Base-by-base conservation (phyloP, 1,284 basidiomycete genomes). In the Chondrostereum purpureum region DNA sequence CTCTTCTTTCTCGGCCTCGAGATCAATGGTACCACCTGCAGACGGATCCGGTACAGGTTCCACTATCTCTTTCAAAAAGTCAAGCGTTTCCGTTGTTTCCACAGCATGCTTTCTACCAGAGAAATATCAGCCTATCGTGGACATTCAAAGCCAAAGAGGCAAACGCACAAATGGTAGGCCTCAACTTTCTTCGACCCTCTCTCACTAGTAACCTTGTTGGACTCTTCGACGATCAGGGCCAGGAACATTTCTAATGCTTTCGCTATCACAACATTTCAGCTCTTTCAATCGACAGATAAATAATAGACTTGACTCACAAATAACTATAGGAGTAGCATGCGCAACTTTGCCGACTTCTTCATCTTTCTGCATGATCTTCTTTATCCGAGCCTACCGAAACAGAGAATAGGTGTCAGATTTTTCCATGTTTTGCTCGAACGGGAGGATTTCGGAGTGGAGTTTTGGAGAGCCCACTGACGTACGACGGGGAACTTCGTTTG, bases 361-460 rank as follows among this genome's bases (percentile, higher is more conserved):
- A 62, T 99, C 95, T 63, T 95, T 93, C 71, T 99, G 95, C 92
- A 99, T 99, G 50, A 99, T 97, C 72, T 94, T 92, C 77, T 98
- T 99, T 71, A 98, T 99, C 45, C 95, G 81, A 5, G 95, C 95
- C 90, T 92, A 27, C 2, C 37, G 33, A 17, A n/a, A 8, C 27
- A 31, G 8, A 31, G n/a, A n/a, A n/a, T n/a, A n/a, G 10, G 13
- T 6, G 13, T 13, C 10, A 19, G n/a, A 14, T 5, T 27, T n/a
- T 27, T 20, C 18, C 17, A 35, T 34, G 17, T 8, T 17, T 16
- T 6, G 17, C 2, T 19, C 5, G 11, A 3, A n/a, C 19, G 18
- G 45, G 34, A 14, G 19, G 36, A 20, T 43, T 49, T 42, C 51
- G 18, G 20, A 24, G 44, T 39, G 11, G 16, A 40, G 24, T 6